Evolutionary conservation across 2,329 filamentous ascomycete genomes (phyloP), one percentile per base, ranked within the genome.

Genomic region (Fusarium avenaceum): DNA sequence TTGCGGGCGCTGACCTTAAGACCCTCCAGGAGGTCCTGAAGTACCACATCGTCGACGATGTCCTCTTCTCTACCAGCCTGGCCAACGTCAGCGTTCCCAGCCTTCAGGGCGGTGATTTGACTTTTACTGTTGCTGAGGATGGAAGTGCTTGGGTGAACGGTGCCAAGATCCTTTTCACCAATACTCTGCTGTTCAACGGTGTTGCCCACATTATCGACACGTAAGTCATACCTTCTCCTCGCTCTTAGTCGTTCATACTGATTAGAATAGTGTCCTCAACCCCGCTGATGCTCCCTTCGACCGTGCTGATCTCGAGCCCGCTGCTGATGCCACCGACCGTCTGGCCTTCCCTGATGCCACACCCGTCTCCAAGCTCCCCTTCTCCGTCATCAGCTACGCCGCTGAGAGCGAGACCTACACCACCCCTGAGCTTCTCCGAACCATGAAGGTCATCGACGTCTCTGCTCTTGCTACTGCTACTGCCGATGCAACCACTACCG

Each of bases 121-220:
- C 70, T 0, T 68, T 79, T 40, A 77, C 75, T 15, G 75, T 79
- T 26, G 57, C 70, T 8, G 65, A 73, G n/a, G 70, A 76, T 42
- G 74, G 75, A 7, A 70, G 67, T 14, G 73, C 70, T 4, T 78
- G 70, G 70, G 74, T 79, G 1, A 77, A 78, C 13, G 68, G 69
- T 13, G 77, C 77, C 0, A 75, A 70, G 56, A 77, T 79, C 32
- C 61, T 76, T 3, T 69, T 72, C 7, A 68, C 76, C 22, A 76
- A 79, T 53, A 60, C 67, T 14, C 72, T 79, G 17, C 46, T 77
- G 3, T 72, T 63, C 43, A 79, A 78, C 33, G 76, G 77, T 38
- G 70, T 79, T 11, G 77, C 74, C 9, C 77, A 79, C 38, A 67
- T 73, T 32, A 74, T 79, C 46, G 76, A 79, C 32, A 65, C 65